phyloP scores from a whole-genome alignment of 148 eudicot genomes.

The Spergularia bocconei region DNA sequence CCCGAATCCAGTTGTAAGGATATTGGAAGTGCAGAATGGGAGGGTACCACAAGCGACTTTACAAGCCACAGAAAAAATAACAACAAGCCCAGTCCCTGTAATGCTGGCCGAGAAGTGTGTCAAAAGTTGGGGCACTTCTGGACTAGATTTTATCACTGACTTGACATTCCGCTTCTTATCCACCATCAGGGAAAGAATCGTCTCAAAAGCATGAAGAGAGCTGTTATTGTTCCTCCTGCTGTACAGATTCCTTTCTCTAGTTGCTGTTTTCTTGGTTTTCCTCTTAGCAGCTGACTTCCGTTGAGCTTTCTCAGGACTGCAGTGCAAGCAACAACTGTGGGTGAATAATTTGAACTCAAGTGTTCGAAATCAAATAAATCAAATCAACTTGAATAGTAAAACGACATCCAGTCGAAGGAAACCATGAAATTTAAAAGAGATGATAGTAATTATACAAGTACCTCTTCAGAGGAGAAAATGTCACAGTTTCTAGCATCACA shows the following conservation, averaged over 20 bases:
- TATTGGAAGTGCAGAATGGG: slow-evolving; percentile 49
- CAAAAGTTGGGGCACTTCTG: slow-evolving; percentile 59
- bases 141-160: slow-evolving; percentile 54
- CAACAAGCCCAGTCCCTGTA: slow-evolving; percentile 80
- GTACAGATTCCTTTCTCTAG: slow-evolving; percentile 41
- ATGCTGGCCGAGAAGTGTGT: slow-evolving; percentile 78
- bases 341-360: neutral
- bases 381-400: neutral
- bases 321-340: slow-evolving; percentile 3
- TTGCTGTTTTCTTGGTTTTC: slow-evolving; percentile 32
- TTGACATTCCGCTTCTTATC: slow-evolving; percentile 49
- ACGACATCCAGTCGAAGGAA: neutral
- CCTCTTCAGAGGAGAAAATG: slow-evolving; percentile 54
- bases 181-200: slow-evolving; percentile 60
- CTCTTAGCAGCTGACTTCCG: slow-evolving; percentile 35
- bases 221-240: slow-evolving; percentile 40
- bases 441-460: slow-evolving; percentile 15
- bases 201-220: slow-evolving; percentile 63
- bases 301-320: slow-evolving; percentile 47
- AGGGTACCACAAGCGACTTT: slow-evolving; percentile 50
- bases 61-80: slow-evolving; percentile 56
- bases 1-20: slow-evolving; percentile 57
- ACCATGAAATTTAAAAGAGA: too few species aligned
- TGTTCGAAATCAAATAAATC: too few species aligned
- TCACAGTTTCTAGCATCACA: slow-evolving; percentile 38